These are phyloP conservation scores for Penicillium sp. DNA, from an alignment of 2,329 filamentous ascomycete genomes.

Conservation along the genomic window DNA sequence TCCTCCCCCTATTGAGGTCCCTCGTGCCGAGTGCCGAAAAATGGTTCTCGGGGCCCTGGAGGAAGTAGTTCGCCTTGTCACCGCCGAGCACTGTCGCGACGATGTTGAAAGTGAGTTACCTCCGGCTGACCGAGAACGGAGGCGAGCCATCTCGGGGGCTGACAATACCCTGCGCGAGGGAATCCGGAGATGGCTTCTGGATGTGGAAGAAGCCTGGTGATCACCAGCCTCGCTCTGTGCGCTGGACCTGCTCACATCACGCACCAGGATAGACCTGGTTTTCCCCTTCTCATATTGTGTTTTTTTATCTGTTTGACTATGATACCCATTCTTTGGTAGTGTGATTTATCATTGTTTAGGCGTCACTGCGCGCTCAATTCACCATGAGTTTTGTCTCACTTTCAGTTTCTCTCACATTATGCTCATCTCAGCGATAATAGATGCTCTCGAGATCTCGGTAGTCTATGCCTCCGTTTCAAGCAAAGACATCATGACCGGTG, in stretches of 20 bases:
- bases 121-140: conserved; percentile 31
- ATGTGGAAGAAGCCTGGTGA: conserved; percentile 44
- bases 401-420: conserved; percentile 15
- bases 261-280: background rate
- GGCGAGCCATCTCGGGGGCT: conserved; percentile 28
- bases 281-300: conserved; percentile 8
- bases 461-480: no score
- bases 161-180: conserved; percentile 54
- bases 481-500: no score
- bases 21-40: conserved; percentile 49
- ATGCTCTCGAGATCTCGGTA: no score
- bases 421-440: no score
- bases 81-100: conserved; percentile 43
- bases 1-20: conserved; percentile 39
- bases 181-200: conserved; percentile 51
- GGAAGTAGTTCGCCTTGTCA: conserved; percentile 52
- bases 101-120: conserved; percentile 31
- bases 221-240: background rate
- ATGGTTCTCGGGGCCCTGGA: conserved; percentile 53
- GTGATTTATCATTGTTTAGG: conserved; percentile 5
- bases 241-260: no score
- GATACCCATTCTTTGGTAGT: conserved; percentile 19
- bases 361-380: background rate
- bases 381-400: conserved; percentile 6
- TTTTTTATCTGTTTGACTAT: conserved; percentile 17